These are phyloP conservation scores for Cyclostephanos invisitatus DNA, from an alignment of 108 stramenopile genomes.

Conservation along the genomic window DNA sequence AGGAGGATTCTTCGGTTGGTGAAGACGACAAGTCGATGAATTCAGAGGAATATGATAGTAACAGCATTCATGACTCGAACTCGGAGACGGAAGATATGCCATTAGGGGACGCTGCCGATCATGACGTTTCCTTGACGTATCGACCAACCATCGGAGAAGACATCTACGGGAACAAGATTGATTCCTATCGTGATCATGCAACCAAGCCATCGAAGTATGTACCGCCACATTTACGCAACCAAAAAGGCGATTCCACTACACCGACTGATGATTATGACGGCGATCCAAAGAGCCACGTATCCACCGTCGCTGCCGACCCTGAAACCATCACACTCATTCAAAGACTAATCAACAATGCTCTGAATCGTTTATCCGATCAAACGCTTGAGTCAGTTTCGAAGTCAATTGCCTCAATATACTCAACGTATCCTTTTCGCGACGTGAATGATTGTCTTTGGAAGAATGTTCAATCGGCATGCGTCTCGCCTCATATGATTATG, in stretches of 20 bases:
- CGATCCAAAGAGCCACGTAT: background rate
- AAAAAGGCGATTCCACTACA: conserved; percentile 20
- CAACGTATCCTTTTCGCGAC: conserved; percentile 58
- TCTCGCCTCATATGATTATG: conserved; percentile 70
- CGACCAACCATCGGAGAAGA: conserved; percentile 87
- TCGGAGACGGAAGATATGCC: conserved; percentile 23
- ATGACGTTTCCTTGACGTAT: conserved; percentile 78
- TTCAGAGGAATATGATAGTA: conserved; percentile 17
- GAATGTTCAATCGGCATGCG: conserved; percentile 67
- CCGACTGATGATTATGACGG: background rate
- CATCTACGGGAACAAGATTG: conserved; percentile 89
- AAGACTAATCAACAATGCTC: conserved; percentile 79
- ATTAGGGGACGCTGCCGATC: conserved; percentile 40
- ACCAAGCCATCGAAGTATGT: conserved; percentile 65
- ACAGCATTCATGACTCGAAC: conserved; percentile 33
- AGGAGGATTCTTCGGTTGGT: background rate
- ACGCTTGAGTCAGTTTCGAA: conserved; percentile 86
- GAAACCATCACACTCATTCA: conserved; percentile 52
- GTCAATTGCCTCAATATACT: conserved; percentile 57
- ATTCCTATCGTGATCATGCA: conserved; percentile 13
- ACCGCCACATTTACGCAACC: conserved; percentile 80
- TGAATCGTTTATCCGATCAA: conserved; percentile 92
- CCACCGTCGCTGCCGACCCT: conserved; percentile 24
- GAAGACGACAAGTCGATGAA: conserved; percentile 1
- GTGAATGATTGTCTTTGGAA: conserved; percentile 79